These are phyloP conservation scores for Huntiella omanensis DNA, from an alignment of 2,329 filamentous ascomycete species.

Conservation along the genomic window DNA sequence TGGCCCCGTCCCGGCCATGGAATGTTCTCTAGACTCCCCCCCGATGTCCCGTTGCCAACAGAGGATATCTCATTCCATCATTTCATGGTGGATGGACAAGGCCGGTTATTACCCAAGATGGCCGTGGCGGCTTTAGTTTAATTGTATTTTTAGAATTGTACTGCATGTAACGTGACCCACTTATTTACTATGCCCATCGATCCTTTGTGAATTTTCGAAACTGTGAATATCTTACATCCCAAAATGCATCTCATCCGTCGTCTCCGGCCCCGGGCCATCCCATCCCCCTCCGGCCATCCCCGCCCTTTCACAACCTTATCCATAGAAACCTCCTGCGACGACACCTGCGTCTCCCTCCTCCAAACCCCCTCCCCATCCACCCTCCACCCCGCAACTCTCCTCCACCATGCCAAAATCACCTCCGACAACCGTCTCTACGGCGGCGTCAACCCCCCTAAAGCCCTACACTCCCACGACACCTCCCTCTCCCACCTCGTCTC, in stretches of 20 bases:
- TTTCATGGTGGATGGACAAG: constrained; percentile 21
- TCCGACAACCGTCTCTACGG: constrained; percentile 55
- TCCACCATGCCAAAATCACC: constrained; percentile 67
- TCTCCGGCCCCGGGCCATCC: not conserved
- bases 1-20: constrained; percentile 24
- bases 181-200: too few relatives aligned
- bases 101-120: constrained; percentile 10
- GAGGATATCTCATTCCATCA: constrained; percentile 26
- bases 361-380: constrained; percentile 16
- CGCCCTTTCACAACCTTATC: constrained; percentile 39
- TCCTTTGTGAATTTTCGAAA: too few relatives aligned
- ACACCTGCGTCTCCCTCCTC: constrained; percentile 75
- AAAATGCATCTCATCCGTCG: not conserved
- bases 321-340: constrained; percentile 79
- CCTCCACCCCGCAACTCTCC: constrained; percentile 33
- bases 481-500: constrained; percentile 50
- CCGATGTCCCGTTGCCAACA: constrained; percentile 21
- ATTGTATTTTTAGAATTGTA: not conserved
- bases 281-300: not conserved
- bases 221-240: too few relatives aligned
- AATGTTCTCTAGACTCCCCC: constrained; percentile 21
- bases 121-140: constrained; percentile 10
- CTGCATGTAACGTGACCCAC: too few relatives aligned
- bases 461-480: constrained; percentile 57
- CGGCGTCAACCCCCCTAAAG: constrained; percentile 63